Percentiles rank a stretch among this genome's conserved stretches.
Conservation (phyloP, 163 green algal genomes). For the Coccomyxa subellipsoidea region DNA sequence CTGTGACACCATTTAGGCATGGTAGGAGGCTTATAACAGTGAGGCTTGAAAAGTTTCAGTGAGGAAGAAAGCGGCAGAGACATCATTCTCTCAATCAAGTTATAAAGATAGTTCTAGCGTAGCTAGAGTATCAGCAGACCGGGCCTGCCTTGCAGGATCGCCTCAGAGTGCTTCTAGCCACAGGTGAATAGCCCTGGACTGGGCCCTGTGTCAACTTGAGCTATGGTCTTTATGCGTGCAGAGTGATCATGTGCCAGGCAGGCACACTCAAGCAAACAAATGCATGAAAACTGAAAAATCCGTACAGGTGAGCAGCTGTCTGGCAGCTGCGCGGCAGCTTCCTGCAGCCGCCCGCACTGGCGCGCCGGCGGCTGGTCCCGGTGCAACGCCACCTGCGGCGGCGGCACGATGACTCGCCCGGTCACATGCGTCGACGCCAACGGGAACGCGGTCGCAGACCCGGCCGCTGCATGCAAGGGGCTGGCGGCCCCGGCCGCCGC, state of each 20-base stretch:
- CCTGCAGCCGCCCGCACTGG: conserved; percentile 12
- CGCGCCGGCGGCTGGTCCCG: not conserved
- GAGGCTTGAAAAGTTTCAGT: not conserved
- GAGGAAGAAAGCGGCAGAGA: too few relatives aligned
- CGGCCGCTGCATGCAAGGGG: not conserved
- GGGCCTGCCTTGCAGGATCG: too few relatives aligned
- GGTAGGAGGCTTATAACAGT: not conserved
- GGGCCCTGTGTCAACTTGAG: too few relatives aligned
- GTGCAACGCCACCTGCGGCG: conserved; percentile 23
- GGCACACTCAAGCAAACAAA: not conserved
- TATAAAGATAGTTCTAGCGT: too few relatives aligned
- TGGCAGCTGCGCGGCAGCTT: not conserved
- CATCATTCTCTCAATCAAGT: too few relatives aligned
- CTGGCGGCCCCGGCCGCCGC: not conserved
- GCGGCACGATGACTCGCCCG: conserved; percentile 12
- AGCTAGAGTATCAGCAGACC: too few relatives aligned
- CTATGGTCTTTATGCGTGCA: too few relatives aligned
- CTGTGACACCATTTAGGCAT: not conserved
- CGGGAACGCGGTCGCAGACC: not conserved
- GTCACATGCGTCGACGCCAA: conserved; percentile 22
- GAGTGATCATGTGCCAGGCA: not conserved
- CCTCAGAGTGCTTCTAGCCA: too few relatives aligned
- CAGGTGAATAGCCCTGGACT: too few relatives aligned
- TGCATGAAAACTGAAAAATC: not conserved
- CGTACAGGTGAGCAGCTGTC: conserved; percentile 6